Conservation (phyloP, 805 yeast species). For the Candida andamanensis region DNA sequence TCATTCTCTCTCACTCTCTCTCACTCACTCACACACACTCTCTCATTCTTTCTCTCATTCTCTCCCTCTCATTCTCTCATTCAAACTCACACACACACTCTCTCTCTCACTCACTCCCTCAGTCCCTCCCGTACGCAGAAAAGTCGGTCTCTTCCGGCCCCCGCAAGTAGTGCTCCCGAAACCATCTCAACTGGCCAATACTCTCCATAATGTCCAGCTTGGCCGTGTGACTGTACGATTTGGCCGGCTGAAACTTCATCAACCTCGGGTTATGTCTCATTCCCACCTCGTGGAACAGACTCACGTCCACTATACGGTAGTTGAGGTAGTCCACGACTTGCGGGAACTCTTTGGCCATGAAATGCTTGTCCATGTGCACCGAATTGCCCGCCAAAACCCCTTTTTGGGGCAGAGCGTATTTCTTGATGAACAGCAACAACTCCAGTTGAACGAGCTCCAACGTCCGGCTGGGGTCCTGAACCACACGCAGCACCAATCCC, state of each 20-base stretch:
- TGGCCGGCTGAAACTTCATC: slow-evolving; percentile 53
- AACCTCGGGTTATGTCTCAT: slow-evolving; percentile 68
- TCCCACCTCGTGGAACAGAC: slow-evolving; percentile 78
- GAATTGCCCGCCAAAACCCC: slow-evolving; percentile 90
- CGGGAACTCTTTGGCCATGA: slow-evolving; percentile 83
- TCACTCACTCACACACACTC: no score
- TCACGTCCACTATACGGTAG: slow-evolving; percentile 86
- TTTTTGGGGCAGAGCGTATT: slow-evolving; percentile 44
- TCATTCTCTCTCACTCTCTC: no score
- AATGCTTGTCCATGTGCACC: slow-evolving; percentile 85
- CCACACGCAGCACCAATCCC: slow-evolving; percentile 74
- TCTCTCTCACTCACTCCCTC: no score
- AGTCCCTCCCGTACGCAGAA: no score
- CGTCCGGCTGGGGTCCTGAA: slow-evolving; percentile 48
- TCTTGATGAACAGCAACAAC: slow-evolving; percentile 54
- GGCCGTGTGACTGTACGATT: slow-evolving; percentile 79
- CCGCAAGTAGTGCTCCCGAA: slow-evolving; percentile 57
- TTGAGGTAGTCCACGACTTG: slow-evolving; percentile 51
- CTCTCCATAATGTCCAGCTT: slow-evolving; percentile 84
- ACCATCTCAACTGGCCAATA: slow-evolving; percentile 77
- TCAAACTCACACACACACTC: no score
- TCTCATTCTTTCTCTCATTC: background rate
- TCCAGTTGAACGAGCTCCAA: slow-evolving; percentile 60
- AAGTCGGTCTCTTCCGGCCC: slow-evolving; percentile 14
- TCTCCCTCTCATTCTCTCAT: no score